Conservation (phyloP, 768 basidiomycete genomes). For the Cystobasidium onofrii region DNA sequence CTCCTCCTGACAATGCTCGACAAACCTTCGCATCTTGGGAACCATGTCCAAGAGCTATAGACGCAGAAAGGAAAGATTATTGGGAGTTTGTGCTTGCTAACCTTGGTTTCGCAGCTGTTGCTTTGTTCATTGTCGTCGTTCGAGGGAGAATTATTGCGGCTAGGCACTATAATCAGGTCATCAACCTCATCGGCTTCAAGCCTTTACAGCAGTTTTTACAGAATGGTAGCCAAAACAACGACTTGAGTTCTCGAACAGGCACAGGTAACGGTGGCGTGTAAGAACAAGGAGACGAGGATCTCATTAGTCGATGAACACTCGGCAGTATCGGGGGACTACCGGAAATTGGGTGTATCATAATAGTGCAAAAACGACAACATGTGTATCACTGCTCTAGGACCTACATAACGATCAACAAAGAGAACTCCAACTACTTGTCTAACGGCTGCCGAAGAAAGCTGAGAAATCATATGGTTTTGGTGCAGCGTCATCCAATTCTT, state of each 20-base stretch:
- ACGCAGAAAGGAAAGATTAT: conserved; percentile 18
- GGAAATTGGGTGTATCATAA: not conserved
- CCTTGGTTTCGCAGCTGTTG: conserved; percentile 5
- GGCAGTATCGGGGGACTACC: too few species aligned
- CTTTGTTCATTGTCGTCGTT: conserved; percentile 12
- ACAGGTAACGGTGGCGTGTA: not conserved
- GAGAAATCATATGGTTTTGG: conserved; percentile 37
- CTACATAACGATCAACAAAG: not conserved
- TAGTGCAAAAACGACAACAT: not conserved
- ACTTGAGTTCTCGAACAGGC: not conserved
- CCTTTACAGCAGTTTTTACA: not conserved
- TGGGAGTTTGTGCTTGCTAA: conserved; percentile 24
- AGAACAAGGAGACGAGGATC: too few species aligned
- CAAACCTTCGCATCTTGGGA: conserved; percentile 4
- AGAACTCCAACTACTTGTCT: not conserved
- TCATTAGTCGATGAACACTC: too few species aligned
- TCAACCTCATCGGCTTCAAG: conserved; percentile 15
- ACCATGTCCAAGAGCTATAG: conserved; percentile 17
- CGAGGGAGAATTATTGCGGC: conserved; percentile 25
- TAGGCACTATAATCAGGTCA: conserved; percentile 23
- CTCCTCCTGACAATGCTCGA: not conserved
- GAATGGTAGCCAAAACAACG: not conserved
- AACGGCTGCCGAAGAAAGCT: conserved; percentile 34
- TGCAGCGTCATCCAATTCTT: conserved; percentile 27
- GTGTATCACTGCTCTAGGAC: not conserved